phyloP scores from a whole-genome alignment of 176 grass and related monocot genomes.

The Oryza meyeriana region DNA sequence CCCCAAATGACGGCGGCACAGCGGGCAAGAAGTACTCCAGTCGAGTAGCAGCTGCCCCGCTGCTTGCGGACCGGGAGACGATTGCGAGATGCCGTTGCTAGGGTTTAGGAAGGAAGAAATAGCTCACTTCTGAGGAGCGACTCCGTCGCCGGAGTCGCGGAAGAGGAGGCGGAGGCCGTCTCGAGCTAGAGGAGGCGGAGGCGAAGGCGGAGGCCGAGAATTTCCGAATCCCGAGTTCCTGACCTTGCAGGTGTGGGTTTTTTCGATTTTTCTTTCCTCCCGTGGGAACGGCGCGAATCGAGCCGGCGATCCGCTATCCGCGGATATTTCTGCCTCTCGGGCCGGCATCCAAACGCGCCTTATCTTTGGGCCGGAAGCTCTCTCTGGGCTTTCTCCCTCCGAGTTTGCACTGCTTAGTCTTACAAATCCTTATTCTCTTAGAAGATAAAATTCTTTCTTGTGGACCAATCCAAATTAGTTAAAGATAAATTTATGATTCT shows the following conservation, averaged over 20 bases:
- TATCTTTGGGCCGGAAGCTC: too few species aligned
- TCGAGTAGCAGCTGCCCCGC: background rate
- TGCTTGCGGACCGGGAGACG: background rate
- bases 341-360: too few species aligned
- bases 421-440: too few species aligned
- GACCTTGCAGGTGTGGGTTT: background rate
- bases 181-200: too few species aligned
- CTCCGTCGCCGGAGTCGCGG: background rate
- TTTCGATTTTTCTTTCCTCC: background rate
- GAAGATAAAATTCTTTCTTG: too few species aligned
- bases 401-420: too few species aligned
- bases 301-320: background rate
- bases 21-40: background rate
- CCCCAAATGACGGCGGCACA: background rate
- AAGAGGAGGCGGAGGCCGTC: background rate
- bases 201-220: too few species aligned
- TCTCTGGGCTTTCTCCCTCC: too few species aligned
- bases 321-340: too few species aligned
- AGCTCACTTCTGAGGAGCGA: background rate
- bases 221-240: too few species aligned
- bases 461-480: too few species aligned
- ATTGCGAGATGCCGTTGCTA: background rate
- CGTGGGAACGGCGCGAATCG: background rate
- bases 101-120: background rate
- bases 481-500: too few species aligned